phyloP scores from a whole-genome alignment of 208 protist genomes.

The Trypanosoma lewisi region DNA sequence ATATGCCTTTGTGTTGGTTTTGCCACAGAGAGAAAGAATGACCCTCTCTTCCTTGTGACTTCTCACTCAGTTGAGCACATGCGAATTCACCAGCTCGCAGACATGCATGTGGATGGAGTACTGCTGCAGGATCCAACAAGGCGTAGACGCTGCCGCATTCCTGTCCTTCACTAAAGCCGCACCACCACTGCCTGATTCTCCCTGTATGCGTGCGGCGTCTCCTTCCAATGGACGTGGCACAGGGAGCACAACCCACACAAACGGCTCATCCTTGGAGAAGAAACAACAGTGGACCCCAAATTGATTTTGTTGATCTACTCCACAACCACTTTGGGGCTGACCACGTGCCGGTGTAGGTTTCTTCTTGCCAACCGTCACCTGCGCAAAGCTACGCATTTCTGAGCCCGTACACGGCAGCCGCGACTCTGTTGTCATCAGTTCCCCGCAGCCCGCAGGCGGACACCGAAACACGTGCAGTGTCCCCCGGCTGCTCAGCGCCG shows the following conservation, averaged over 20 bases:
- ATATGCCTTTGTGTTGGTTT: no score
- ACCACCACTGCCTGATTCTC: neutral
- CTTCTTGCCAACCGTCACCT: constrained; percentile 12
- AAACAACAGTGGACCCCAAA: constrained; percentile 12
- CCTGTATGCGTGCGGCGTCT: neutral
- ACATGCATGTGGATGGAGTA: constrained; percentile 17
- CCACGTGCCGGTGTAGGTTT: no score
- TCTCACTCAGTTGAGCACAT: constrained; percentile 21
- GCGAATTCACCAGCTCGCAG: constrained; percentile 17
- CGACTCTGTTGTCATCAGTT: neutral
- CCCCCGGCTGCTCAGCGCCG: constrained; percentile 50
- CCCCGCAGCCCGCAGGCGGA: constrained; percentile 5
- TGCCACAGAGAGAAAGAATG: neutral
- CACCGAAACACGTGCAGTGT: constrained; percentile 67
- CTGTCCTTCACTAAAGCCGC: neutral
- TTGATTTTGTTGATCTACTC: constrained; percentile 8
- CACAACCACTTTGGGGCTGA: neutral
- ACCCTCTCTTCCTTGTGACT: neutral
- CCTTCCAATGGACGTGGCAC: neutral
- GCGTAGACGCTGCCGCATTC: neutral
- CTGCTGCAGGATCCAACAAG: constrained; percentile 18
- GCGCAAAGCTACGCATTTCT: constrained; percentile 23
- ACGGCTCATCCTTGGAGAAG: constrained; percentile 22
- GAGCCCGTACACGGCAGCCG: neutral
- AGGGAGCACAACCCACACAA: constrained; percentile 27